A percentile compares a stretch with the other conserved stretches of the same genome.
Evolutionary conservation across 2,329 filamentous ascomycete genomes (phyloP).

Genomic region (Colletotrichum eleusines): DNA sequence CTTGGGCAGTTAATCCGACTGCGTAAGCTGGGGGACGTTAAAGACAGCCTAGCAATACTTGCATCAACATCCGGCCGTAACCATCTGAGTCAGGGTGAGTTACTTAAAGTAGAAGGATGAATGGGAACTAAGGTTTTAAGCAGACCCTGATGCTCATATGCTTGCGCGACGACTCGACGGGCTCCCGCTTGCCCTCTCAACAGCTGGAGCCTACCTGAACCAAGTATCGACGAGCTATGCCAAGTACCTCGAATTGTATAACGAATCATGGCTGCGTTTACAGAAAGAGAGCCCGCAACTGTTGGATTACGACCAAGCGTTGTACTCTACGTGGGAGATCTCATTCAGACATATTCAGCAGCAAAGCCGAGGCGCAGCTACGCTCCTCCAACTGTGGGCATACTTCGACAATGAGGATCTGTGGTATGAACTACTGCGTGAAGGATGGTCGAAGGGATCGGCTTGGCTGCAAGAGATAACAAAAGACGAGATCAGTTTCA

Average conservation of each 20-base stretch:
- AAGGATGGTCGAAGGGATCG: conserved; percentile 32
- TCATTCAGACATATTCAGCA: conserved; percentile 53
- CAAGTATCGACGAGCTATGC: conserved; percentile 51
- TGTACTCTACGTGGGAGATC: conserved; percentile 56
- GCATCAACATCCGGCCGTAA: conserved; percentile 46
- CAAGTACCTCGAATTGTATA: conserved; percentile 56
- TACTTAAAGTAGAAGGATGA: neutral
- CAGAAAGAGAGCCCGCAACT: conserved; percentile 48
- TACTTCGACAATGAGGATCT: conserved; percentile 58
- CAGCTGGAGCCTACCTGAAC: conserved; percentile 58
- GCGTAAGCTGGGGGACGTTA: conserved; percentile 48
- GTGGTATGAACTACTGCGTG: conserved; percentile 57
- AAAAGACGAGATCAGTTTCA: conserved; percentile 44
- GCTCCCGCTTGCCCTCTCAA: conserved; percentile 59
- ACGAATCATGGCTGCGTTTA: conserved; percentile 53
- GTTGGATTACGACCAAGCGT: conserved; percentile 48
- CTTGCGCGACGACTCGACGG: conserved; percentile 55
- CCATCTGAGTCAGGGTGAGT: conserved; percentile 46
- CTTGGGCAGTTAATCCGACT: conserved; percentile 50
- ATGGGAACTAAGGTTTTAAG: neutral
- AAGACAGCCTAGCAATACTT: conserved; percentile 50
- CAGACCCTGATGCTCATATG: conserved; percentile 48
- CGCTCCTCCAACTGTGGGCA: conserved; percentile 56
- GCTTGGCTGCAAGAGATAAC: conserved; percentile 46
- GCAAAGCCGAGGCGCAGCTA: conserved; percentile 47